These are phyloP conservation scores for Aquilaria yunnanensis DNA, from an alignment of 345 rosid species.

Conservation along the genomic window DNA sequence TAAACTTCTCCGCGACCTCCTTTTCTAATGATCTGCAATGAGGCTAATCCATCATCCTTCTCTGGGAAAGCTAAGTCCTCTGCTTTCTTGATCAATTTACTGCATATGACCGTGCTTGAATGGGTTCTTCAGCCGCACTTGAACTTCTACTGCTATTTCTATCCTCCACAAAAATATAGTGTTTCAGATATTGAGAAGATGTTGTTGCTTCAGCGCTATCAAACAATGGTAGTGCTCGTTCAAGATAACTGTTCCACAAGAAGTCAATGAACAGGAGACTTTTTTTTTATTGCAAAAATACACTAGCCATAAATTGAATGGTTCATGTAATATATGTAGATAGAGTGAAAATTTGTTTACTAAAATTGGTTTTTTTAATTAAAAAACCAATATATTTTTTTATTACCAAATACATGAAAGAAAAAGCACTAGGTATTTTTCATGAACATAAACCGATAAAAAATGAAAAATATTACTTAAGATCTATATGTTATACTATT, in stretches of 20 bases:
- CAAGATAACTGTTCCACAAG: constrained; percentile 55
- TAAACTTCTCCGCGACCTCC: constrained; percentile 88
- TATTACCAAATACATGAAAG: too few species aligned
- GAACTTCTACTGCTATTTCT: background rate
- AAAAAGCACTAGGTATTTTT: too few species aligned
- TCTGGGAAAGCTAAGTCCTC: constrained; percentile 73
- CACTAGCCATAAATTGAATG: too few species aligned
- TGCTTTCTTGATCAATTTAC: constrained; percentile 63
- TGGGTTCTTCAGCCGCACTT: constrained; percentile 14
- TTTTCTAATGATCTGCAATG: constrained; percentile 46
- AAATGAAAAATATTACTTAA: too few species aligned
- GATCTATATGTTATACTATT: too few species aligned
- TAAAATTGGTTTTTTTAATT: too few species aligned
- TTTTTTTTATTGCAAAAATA: too few species aligned
- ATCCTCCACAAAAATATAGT: constrained; percentile 47
- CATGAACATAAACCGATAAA: too few species aligned
- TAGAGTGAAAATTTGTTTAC: too few species aligned
- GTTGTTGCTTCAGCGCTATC: constrained; percentile 26
- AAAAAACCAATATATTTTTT: too few species aligned
- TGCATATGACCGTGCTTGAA: constrained; percentile 54
- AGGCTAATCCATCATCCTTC: constrained; percentile 47
- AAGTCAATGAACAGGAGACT: constrained; percentile 61
- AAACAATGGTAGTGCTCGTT: constrained; percentile 47
- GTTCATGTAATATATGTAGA: too few species aligned
- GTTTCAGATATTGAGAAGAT: constrained; percentile 30